Percentiles rank a stretch among this genome's conserved stretches.
These are phyloP conservation scores for Colletotrichum zoysiae DNA, from an alignment of 2,329 filamentous ascomycete species.

Conservation along the genomic window DNA sequence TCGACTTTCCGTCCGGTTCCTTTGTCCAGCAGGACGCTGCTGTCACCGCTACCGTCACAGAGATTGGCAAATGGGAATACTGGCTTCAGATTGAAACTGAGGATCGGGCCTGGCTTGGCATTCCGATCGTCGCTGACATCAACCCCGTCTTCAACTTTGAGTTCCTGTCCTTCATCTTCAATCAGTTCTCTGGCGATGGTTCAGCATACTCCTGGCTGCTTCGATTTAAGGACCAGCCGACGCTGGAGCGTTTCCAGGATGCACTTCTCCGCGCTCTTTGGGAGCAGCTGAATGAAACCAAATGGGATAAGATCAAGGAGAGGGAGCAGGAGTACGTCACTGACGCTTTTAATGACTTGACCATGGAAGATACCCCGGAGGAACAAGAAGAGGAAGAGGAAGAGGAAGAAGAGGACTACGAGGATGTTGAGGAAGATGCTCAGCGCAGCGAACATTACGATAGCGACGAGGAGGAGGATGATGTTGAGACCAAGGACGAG, in stretches of 20 bases:
- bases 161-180: slow-evolving; percentile 99
- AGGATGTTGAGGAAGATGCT: slow-evolving; percentile 72
- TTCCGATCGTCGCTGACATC: slow-evolving; percentile 87
- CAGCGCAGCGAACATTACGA: slow-evolving; percentile 78
- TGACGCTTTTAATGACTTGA: slow-evolving; percentile 94
- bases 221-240: slow-evolving; percentile 86
- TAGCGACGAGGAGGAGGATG: slow-evolving; percentile 82
- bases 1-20: slow-evolving; percentile 87
- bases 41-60: slow-evolving; percentile 83
- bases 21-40: slow-evolving; percentile 84
- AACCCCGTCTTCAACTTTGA: slow-evolving; percentile 99
- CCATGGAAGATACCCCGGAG: slow-evolving; percentile 81
- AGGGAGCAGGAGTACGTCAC: slow-evolving; percentile 94
- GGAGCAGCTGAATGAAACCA: slow-evolving; percentile 94
- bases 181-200: slow-evolving; percentile 90
- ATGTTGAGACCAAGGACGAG: slow-evolving; percentile 74
- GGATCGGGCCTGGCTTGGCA: slow-evolving; percentile 87
- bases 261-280: slow-evolving; percentile 95
- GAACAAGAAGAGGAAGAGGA: slow-evolving; percentile 59
- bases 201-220: slow-evolving; percentile 96
- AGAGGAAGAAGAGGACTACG: slow-evolving; percentile 67
- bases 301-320: slow-evolving; percentile 94
- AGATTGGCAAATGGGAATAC: slow-evolving; percentile 93
- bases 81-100: slow-evolving; percentile 88
- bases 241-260: slow-evolving; percentile 89